Percentiles rank a stretch among this genome's conserved stretches.
Conservation (phyloP, 805 yeast species). For the Wickerhamiella domercqiae region DNA sequence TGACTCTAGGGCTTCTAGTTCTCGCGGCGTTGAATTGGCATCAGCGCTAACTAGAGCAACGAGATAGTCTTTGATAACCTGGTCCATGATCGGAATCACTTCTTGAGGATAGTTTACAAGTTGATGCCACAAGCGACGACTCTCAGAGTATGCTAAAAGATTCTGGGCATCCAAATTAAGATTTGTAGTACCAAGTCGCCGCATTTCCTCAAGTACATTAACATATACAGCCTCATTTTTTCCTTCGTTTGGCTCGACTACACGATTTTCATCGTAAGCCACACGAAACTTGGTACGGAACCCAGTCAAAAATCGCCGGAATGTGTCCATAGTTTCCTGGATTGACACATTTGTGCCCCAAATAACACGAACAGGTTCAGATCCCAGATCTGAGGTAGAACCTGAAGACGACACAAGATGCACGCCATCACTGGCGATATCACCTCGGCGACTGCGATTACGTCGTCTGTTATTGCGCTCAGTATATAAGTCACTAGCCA, state of each 20-base stretch:
- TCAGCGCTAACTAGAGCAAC: slow-evolving; percentile 30
- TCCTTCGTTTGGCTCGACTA: slow-evolving; percentile 37
- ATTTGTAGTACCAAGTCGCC: slow-evolving; percentile 63
- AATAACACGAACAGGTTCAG: slow-evolving; percentile 74
- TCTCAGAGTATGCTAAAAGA: slow-evolving; percentile 55
- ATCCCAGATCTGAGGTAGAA: slow-evolving; percentile 17
- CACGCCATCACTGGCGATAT: slow-evolving; percentile 6
- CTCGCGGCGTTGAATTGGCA: slow-evolving; percentile 17
- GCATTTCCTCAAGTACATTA: slow-evolving; percentile 56
- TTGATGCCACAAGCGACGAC: slow-evolving; percentile 71
- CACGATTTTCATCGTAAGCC: slow-evolving; percentile 30
- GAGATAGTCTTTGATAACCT: slow-evolving; percentile 79
- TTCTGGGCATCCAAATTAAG: slow-evolving; percentile 74
- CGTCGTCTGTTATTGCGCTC: slow-evolving; percentile 2
- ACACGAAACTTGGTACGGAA: slow-evolving; percentile 68
- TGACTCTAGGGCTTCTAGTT: slow-evolving; percentile 59
- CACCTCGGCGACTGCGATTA: slow-evolving; percentile 11
- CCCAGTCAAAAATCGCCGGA: slow-evolving; percentile 69
- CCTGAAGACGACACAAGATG: slow-evolving; percentile 4
- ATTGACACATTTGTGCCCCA: slow-evolving; percentile 98
- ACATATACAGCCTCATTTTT: slow-evolving; percentile 64
- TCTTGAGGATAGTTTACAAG: slow-evolving; percentile 90
- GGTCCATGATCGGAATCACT: slow-evolving; percentile 95
- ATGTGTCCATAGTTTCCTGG: slow-evolving; percentile 65
- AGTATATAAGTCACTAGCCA: background rate